A percentile compares a stretch with the other conserved stretches of the same genome.
Conservation (phyloP, 257 asterid genomes). For the Verbascum thapsus region DNA sequence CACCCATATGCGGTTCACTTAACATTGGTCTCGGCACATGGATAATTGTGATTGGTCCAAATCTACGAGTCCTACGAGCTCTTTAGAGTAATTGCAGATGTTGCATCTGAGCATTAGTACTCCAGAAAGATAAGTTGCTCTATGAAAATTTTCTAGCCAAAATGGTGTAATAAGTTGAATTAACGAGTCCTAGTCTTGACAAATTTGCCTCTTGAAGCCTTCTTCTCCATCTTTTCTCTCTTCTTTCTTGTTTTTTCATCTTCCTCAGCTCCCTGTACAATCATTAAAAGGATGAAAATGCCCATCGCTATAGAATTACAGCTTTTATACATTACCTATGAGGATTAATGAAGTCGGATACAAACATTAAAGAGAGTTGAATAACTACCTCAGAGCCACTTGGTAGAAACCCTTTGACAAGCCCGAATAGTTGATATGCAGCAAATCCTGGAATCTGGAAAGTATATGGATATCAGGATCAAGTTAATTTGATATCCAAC, state of each 20-base stretch:
- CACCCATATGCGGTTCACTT: no score
- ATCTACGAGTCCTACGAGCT: no score
- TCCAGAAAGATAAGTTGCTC: background rate
- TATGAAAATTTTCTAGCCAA: slow-evolving; percentile 1
- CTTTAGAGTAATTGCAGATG: background rate
- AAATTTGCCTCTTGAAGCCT: slow-evolving; percentile 81
- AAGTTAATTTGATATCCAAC: slow-evolving; percentile 9
- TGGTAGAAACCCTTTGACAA: slow-evolving; percentile 74
- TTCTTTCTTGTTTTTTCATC: slow-evolving; percentile 85
- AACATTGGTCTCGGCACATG: no score
- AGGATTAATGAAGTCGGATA: slow-evolving; percentile 4
- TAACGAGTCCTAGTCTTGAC: slow-evolving; percentile 66
- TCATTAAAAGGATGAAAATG: slow-evolving; percentile 22
- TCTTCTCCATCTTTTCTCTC: slow-evolving; percentile 94
- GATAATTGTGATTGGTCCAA: no score
- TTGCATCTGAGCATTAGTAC: slow-evolving; percentile 1
- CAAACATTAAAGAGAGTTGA: background rate
- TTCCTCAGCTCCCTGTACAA: slow-evolving; percentile 78
- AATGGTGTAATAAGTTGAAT: slow-evolving; percentile 4
- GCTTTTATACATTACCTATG: background rate
- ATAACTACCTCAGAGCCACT: slow-evolving; percentile 69
- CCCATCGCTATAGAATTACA: background rate
- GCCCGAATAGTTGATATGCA: slow-evolving; percentile 77
- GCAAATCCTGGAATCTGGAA: slow-evolving; percentile 88
- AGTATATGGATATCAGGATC: slow-evolving; percentile 12